Conservation (phyloP, 441 rosid genomes). For the Populus hybrid region DNA sequence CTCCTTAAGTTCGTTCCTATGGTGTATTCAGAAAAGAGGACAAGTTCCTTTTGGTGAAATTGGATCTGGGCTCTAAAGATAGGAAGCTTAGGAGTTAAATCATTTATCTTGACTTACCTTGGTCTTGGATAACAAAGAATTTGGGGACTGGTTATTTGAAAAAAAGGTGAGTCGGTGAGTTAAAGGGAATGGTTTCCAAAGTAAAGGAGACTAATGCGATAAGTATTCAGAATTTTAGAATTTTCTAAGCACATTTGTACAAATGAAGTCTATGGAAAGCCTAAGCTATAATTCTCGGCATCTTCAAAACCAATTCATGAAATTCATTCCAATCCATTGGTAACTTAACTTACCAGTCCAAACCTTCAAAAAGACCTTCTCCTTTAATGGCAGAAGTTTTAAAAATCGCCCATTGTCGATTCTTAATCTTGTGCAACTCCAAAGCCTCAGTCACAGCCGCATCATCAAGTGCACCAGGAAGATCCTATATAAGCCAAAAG, state of each 20-base stretch:
- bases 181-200: neutral
- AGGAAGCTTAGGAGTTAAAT: neutral
- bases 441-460: conserved; percentile 69
- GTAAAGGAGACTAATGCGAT: neutral
- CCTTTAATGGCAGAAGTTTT: conserved; percentile 61
- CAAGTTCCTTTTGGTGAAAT: neutral
- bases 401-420: conserved; percentile 51
- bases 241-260: no score
- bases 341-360: conserved; percentile 47
- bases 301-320: neutral
- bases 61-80: neutral
- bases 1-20: neutral
- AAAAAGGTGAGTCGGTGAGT: neutral
- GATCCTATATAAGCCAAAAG: conserved; percentile 49
- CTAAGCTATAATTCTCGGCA: neutral
- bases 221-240: neutral
- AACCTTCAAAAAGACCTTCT: conserved; percentile 62
- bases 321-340: neutral
- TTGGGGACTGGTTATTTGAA: neutral
- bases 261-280: no score
- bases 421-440: conserved; percentile 65
- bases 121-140: neutral
- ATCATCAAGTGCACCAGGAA: conserved; percentile 89
- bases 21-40: neutral
- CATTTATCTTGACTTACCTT: neutral